These are phyloP conservation scores for Henckelia pumila DNA, from an alignment of 257 asterid genomes.

Conservation along the genomic window DNA sequence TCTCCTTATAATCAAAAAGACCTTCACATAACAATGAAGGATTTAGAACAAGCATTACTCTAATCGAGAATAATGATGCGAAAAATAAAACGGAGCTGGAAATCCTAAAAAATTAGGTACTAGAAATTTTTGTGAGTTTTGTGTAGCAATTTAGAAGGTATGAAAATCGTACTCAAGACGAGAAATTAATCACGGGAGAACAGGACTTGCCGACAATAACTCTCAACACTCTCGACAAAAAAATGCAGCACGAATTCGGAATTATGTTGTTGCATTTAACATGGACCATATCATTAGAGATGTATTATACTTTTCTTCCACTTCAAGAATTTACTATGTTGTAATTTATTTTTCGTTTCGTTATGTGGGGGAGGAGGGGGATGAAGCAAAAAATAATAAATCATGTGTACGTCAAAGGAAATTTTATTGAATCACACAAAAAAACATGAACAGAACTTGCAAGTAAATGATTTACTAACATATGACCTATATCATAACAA, in stretches of 20 bases:
- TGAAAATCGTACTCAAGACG: neutral
- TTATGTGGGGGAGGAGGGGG: no score
- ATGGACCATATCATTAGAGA: no score
- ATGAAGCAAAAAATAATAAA: no score
- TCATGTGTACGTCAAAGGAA: no score
- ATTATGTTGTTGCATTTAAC: neutral
- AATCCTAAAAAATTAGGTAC: neutral
- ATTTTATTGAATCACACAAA: no score
- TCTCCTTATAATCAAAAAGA: constrained; percentile 81
- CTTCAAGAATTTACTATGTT: no score
- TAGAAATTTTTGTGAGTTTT: neutral
- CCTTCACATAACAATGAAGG: constrained; percentile 45
- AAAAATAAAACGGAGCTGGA: constrained; percentile 11
- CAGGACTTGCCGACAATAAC: neutral
- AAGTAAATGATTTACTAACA: no score
- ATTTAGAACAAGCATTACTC: constrained; percentile 21
- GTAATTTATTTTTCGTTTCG: no score
- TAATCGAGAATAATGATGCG: constrained; percentile 14
- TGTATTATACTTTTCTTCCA: no score
- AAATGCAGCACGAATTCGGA: neutral
- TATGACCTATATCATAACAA: no score
- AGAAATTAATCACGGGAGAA: constrained; percentile 1
- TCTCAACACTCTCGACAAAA: constrained; percentile 1
- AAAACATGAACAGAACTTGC: no score
- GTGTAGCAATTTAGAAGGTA: constrained; percentile 9